These are phyloP conservation scores for Barnettozyma populi DNA, from an alignment of 805 yeast species.

Conservation along the genomic window DNA sequence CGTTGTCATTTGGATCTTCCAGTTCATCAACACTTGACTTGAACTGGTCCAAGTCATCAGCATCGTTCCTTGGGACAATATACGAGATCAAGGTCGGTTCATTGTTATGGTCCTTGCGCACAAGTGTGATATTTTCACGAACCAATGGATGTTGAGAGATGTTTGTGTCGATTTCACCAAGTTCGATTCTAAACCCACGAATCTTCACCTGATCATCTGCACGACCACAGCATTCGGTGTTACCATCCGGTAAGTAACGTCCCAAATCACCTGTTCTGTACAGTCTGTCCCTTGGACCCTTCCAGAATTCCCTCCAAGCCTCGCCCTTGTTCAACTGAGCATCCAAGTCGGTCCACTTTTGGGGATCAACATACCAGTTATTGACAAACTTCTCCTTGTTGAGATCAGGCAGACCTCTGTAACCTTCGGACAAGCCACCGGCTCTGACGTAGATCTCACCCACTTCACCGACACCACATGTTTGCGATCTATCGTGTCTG, in stretches of 20 bases:
- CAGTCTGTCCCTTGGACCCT: slow-evolving; percentile 91
- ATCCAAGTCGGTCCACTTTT: slow-evolving; percentile 58
- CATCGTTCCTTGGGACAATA: slow-evolving; percentile 73
- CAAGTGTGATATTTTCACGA: slow-evolving; percentile 89
- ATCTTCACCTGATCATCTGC: slow-evolving; percentile 99
- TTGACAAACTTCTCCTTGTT: slow-evolving; percentile 82
- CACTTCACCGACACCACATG: slow-evolving; percentile 98
- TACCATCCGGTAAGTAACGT: slow-evolving; percentile 93
- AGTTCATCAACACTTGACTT: slow-evolving; percentile 39
- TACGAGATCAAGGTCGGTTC: slow-evolving; percentile 90
- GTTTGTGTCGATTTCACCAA: slow-evolving; percentile 98
- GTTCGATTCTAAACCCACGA: slow-evolving; percentile 96
- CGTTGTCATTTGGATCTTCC: slow-evolving; percentile 47
- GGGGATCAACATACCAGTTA: slow-evolving; percentile 81
- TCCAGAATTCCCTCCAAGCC: slow-evolving; percentile 75
- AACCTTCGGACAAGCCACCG: slow-evolving; percentile 96
- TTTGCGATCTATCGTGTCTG: slow-evolving; percentile 78
- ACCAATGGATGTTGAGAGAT: slow-evolving; percentile 89
- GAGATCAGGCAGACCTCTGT: slow-evolving; percentile 84
- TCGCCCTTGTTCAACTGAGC: slow-evolving; percentile 37
- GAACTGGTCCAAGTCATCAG: slow-evolving; percentile 39
- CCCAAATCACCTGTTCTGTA: slow-evolving; percentile 98
- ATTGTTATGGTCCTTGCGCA: slow-evolving; percentile 84
- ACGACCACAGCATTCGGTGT: slow-evolving; percentile 96
- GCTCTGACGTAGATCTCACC: slow-evolving; percentile 99